A percentile compares a stretch with the other conserved stretches of the same genome.
Conservation (phyloP, 1,284 basidiomycete species). For the Ceratobasidium papillatum region DNA sequence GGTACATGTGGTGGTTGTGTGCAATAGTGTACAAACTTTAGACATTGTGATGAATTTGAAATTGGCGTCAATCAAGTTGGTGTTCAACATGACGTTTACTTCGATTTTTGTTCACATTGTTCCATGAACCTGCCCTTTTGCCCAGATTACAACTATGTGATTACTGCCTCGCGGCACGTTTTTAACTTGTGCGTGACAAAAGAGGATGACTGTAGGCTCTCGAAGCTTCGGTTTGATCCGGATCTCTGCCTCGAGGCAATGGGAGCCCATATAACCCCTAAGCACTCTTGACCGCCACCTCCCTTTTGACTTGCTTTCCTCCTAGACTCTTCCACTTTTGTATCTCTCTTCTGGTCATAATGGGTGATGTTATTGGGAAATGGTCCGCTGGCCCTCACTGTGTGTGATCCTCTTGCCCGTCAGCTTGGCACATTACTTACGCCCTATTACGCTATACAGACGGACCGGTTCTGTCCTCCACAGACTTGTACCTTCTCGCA, state of each 20-base stretch:
- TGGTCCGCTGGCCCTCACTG: slow-evolving; percentile 47
- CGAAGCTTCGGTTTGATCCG: slow-evolving; percentile 28
- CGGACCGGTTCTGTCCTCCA: slow-evolving; percentile 67
- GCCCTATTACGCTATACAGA: slow-evolving; percentile 59
- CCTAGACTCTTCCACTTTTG: neutral
- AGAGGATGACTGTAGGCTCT: neutral
- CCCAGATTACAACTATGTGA: neutral
- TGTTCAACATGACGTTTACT: neutral
- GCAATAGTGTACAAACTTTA: neutral
- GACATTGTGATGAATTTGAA: neutral
- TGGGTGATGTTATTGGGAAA: slow-evolving; percentile 41
- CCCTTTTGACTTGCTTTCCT: neutral
- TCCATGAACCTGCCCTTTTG: neutral
- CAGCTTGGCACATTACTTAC: neutral
- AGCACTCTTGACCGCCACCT: neutral
- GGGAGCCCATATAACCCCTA: slow-evolving; percentile 18
- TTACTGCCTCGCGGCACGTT: neutral
- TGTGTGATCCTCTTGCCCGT: slow-evolving; percentile 27
- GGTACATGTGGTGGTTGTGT: slow-evolving; percentile 1
- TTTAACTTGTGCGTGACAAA: slow-evolving; percentile 19
- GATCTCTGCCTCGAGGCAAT: slow-evolving; percentile 35
- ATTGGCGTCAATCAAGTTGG: neutral
- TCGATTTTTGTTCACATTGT: neutral
- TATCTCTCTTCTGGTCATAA: neutral
- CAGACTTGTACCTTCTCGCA: slow-evolving; percentile 71